Base-by-base conservation (phyloP, 1,284 basidiomycete genomes). In the Sporisorium iseilematis-ciliati region DNA sequence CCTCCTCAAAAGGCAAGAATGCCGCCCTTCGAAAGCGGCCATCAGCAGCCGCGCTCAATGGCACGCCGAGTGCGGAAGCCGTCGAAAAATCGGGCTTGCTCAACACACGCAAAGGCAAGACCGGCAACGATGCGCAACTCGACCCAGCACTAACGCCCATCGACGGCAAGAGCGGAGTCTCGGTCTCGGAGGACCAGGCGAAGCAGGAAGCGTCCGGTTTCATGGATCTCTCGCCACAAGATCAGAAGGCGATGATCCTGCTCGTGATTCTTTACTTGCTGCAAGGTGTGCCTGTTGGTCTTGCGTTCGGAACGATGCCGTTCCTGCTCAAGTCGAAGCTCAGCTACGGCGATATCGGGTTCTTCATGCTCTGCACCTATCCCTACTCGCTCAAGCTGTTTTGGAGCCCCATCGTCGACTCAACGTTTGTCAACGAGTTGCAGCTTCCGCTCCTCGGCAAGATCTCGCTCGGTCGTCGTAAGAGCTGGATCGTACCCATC, bases 401-500 rank as follows among this genome's bases (percentile, higher is more conserved):
- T 72, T 99, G 97, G 96, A 96, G 94, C 25, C 97, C 97, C 46
- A 92, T 99, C 75, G 94, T 99, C 65, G 97, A 99, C 85, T 93
- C 95, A 4, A 88, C 92, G 74, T 99, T 93, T 85, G 89, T 93
- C 76, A 88, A 90, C 46, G 90, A 90, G 52, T 84, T 80, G 46
- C 58, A 71, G 40, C 65, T 81, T 5, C 73, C 76, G 2, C 29
- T 69, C 29, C 31, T 75, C 14, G 65, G 64, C 23, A 68, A 49
- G n/a, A 56, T 83, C 31, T 79, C 75, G 20, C 72, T 95, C 66
- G 97, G 97, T 20, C 90, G 97, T 58, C 89, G 97, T 73, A 99
- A 98, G 87, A 95, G 93, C 67, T 99, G 97, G 97, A 97, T 99
- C 82, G 92, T 99, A 68, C 97, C 97, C 48, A 96, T 99, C 88